phyloP scores from a whole-genome alignment of 257 asterid species.

The Lycium barbarum region DNA sequence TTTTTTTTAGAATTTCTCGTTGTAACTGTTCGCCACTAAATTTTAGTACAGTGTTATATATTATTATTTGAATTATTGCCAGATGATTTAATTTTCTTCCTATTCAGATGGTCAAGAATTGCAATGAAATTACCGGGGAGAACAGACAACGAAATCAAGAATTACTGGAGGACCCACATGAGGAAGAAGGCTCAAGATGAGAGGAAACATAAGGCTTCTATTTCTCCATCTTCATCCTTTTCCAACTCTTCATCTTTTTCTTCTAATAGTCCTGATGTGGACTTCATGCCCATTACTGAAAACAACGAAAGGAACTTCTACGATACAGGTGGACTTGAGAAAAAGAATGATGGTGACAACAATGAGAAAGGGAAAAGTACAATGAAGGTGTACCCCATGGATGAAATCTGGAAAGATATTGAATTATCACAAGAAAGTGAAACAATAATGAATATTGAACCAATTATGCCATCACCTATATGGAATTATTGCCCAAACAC shows the following conservation, averaged over 20 bases:
- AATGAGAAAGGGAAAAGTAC: no score
- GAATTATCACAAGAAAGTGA: slow-evolving; percentile 54
- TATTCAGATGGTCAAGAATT: slow-evolving; percentile 85
- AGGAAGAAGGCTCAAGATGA: slow-evolving; percentile 79
- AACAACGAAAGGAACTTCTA: slow-evolving; percentile 56
- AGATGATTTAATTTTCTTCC: not conserved
- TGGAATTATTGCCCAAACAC: slow-evolving; percentile 64
- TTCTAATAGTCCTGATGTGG: slow-evolving; percentile 37
- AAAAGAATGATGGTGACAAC: slow-evolving; percentile 34
- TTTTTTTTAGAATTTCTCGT: not conserved
- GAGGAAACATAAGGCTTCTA: slow-evolving; percentile 48
- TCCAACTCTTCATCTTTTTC: slow-evolving; percentile 56
- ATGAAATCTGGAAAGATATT: slow-evolving; percentile 87
- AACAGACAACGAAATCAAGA: slow-evolving; percentile 20
- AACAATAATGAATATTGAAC: slow-evolving; percentile 33
- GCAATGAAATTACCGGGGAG: slow-evolving; percentile 67
- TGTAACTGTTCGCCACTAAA: not conserved
- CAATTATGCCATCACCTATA: slow-evolving; percentile 40
- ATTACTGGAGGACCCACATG: slow-evolving; percentile 80
- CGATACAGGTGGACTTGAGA: slow-evolving; percentile 64
- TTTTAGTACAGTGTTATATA: not conserved
- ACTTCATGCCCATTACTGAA: slow-evolving; percentile 34
- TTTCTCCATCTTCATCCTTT: slow-evolving; percentile 43
- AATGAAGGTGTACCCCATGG: slow-evolving; percentile 62
- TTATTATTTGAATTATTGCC: not conserved